Base-by-base conservation (phyloP, 371 early-diverging fungal genomes). In the Mortierella sp. region DNA sequence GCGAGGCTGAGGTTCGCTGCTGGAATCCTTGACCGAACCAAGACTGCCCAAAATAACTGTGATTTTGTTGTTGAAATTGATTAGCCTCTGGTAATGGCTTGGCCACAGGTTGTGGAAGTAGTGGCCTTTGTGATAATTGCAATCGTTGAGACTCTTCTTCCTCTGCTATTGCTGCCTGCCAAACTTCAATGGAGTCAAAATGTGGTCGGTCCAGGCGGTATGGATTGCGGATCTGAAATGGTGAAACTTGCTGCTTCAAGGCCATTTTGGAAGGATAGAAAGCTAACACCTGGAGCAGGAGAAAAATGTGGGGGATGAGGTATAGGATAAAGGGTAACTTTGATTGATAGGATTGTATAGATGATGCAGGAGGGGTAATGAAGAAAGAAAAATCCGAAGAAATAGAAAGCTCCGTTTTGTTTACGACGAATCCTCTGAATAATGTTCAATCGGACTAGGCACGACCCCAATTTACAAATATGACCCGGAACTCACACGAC, bases 151-250 rank as follows among this genome's bases (percentile, higher is more conserved):
- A 11, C 24, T 60, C 72, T 16, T 66, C 79, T 10, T 74, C 75
- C 28, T 74, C 75, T 26, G 66, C 66, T 24, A 70, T 52, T 12
- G 68, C 55, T 6, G 72, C 5, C 51, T 68, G 65, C 57, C 59
- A 58, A 0, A 79, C 65, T 3, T 79, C 79, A 9, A 22, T 14
- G 3, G 71, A 59, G 49, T 79, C 75, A 45, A 72, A 81, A 6
- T 47, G 26, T 22, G 81, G 73, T 30, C 81, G 69, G 26, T 81
- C 81, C 37, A 81, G 52, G 18, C 81, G 76, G 52, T 81, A 81
- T 24, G 81, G 81, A 32, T 81, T 81, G 20, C 81, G 81, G 45
- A 75, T 65, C 70, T 72, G 81, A 26, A 81, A 81, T 4, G 68
- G 59, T 0, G 75, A 35, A 1, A 62, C 35, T 59, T 61, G 76